These are phyloP conservation scores for Trapa bicornis DNA, from an alignment of 345 rosid genomes.

Conservation along the genomic window DNA sequence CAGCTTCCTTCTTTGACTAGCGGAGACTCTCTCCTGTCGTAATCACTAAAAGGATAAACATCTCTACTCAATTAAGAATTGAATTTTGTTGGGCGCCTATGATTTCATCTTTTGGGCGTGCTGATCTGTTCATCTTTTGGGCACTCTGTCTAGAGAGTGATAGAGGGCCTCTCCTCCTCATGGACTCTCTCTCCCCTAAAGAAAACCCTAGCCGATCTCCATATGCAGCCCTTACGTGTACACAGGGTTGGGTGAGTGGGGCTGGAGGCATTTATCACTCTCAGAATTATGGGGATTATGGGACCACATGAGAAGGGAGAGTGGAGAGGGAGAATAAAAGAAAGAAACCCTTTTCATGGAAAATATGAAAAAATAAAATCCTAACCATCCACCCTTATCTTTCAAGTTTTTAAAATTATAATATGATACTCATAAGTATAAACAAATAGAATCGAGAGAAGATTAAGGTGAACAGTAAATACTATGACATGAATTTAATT, in stretches of 20 bases:
- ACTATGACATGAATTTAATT: too few species aligned
- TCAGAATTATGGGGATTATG: too few species aligned
- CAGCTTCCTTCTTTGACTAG: slow-evolving; percentile 4
- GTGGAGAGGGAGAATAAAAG: not conserved
- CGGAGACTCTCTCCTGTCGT: slow-evolving; percentile 21
- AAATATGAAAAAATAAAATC: too few species aligned
- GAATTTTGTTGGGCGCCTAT: slow-evolving; percentile 1
- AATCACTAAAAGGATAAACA: slow-evolving; percentile 40
- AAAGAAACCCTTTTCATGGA: too few species aligned
- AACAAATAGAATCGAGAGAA: too few species aligned
- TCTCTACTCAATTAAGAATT: not conserved
- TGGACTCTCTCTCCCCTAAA: not conserved
- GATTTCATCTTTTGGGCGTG: slow-evolving; percentile 27
- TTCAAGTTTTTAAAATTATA: too few species aligned
- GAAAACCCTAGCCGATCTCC: not conserved
- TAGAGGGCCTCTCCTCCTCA: not conserved
- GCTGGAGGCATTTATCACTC: too few species aligned
- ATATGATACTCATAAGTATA: too few species aligned
- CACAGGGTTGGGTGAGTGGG: not conserved
- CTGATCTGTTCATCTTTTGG: slow-evolving; percentile 41
- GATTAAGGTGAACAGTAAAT: too few species aligned
- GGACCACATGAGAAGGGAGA: slow-evolving; percentile 63
- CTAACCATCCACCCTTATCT: too few species aligned
- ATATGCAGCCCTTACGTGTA: not conserved
- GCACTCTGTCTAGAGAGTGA: not conserved